Conservation (phyloP, 257 asterid genomes). For the Plectranthus barbatus region DNA sequence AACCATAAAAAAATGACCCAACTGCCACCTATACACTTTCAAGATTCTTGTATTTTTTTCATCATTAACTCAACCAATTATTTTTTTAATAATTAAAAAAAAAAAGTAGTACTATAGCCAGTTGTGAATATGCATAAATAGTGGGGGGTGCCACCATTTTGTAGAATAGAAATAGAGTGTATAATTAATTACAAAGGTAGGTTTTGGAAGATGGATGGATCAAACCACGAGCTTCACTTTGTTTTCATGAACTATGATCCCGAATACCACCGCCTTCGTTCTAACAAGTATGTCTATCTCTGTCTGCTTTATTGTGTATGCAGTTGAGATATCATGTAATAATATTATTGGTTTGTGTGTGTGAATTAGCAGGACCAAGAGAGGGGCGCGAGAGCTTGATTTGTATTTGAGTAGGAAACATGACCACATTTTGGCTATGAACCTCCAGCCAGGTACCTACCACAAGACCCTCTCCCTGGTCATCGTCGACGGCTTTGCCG, state of each 20-base stretch:
- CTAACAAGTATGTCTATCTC: slow-evolving; percentile 35
- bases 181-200: neutral
- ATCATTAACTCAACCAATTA: neutral
- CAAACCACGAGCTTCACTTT: slow-evolving; percentile 43
- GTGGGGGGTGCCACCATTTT: slow-evolving; percentile 12
- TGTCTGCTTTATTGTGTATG: neutral
- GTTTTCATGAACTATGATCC: slow-evolving; percentile 91
- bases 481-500: slow-evolving; percentile 85
- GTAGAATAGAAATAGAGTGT: neutral
- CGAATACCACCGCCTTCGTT: slow-evolving; percentile 71
- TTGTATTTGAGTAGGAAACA: slow-evolving; percentile 73
- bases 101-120: slow-evolving; percentile 8
- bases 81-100: neutral
- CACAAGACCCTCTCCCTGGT: slow-evolving; percentile 67
- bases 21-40: neutral
- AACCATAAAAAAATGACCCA: neutral
- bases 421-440: slow-evolving; percentile 53
- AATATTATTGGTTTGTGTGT: neutral
- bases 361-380: slow-evolving; percentile 37
- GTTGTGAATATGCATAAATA: slow-evolving; percentile 33
- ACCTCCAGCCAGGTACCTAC: slow-evolving; percentile 53
- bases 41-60: neutral
- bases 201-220: slow-evolving; percentile 28
- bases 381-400: slow-evolving; percentile 56
- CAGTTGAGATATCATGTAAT: too few relatives aligned